Evolutionary conservation across 306 rosid species (phyloP).

Genomic region (Vicia villosa): DNA sequence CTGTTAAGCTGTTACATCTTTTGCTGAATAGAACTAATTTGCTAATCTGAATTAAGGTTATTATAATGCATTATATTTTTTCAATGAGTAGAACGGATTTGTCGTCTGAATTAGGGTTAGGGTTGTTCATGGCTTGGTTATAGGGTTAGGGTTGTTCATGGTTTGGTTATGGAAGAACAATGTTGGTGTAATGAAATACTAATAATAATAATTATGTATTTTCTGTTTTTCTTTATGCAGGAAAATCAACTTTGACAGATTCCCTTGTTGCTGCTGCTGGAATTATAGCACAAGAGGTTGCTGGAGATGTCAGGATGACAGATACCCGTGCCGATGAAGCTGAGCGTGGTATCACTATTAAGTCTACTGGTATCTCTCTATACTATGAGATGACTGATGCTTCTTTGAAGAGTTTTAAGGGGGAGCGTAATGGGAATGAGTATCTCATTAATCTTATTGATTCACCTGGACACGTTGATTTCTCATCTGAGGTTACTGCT

Average conservation of each 20-base stretch:
- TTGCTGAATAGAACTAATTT: no score
- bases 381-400: slow-evolving; percentile 79
- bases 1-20: neutral
- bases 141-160: no score
- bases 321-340: slow-evolving; percentile 96
- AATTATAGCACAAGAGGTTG: slow-evolving; percentile 86
- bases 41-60: no score
- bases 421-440: slow-evolving; percentile 78
- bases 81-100: no score
- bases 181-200: neutral
- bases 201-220: neutral
- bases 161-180: no score
- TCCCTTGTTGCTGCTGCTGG: slow-evolving; percentile 98
- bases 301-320: slow-evolving; percentile 96
- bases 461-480: slow-evolving; percentile 90
- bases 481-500: slow-evolving; percentile 94
- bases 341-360: slow-evolving; percentile 92
- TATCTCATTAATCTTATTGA: slow-evolving; percentile 93
- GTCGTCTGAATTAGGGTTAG: no score
- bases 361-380: slow-evolving; percentile 92
- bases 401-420: slow-evolving; percentile 58
- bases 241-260: slow-evolving; percentile 86
- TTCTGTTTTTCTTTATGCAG: slow-evolving; percentile 33
- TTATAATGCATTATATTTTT: no score
- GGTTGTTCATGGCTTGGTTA: no score